phyloP scores from a whole-genome alignment of 2,329 filamentous ascomycete species.

The Ceratocystis colombiana region DNA sequence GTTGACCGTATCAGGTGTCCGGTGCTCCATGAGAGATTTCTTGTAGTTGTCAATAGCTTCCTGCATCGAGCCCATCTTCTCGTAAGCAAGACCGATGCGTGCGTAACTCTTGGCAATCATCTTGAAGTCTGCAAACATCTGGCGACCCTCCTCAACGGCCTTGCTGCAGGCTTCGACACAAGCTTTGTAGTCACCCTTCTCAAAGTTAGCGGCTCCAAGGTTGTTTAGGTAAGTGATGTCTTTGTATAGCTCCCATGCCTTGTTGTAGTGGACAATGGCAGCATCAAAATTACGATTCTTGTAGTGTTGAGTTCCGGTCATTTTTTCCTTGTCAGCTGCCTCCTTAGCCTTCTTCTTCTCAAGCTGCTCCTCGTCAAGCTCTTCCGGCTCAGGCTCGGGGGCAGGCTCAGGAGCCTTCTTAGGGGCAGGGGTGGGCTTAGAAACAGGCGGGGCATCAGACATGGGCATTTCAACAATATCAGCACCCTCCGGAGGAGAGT shows the following conservation, averaged over 20 bases:
- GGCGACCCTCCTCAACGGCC: slow-evolving; percentile 81
- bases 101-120: slow-evolving; percentile 96
- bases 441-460: slow-evolving; percentile 50
- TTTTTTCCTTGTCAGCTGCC: slow-evolving; percentile 90
- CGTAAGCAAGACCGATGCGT: slow-evolving; percentile 85
- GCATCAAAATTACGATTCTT: slow-evolving; percentile 97
- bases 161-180: slow-evolving; percentile 78
- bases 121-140: slow-evolving; percentile 93
- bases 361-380: slow-evolving; percentile 70
- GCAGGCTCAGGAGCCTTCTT: slow-evolving; percentile 40
- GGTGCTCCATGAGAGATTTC: slow-evolving; percentile 89
- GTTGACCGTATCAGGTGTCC: slow-evolving; percentile 82
- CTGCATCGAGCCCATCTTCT: slow-evolving; percentile 71
- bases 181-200: slow-evolving; percentile 88
- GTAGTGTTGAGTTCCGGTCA: slow-evolving; percentile 84
- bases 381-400: slow-evolving; percentile 55
- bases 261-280: slow-evolving; percentile 86
- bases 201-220: slow-evolving; percentile 83
- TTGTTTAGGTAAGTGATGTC: slow-evolving; percentile 98
- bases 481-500: slow-evolving; percentile 31
- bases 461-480: slow-evolving; percentile 59
- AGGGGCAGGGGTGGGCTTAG: slow-evolving; percentile 35
- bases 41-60: slow-evolving; percentile 84
- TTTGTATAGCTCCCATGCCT: slow-evolving; percentile 90
- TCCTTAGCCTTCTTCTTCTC: slow-evolving; percentile 86